Percentiles rank a stretch among this genome's conserved stretches.
These are phyloP conservation scores for Corchorus capsularis DNA, from an alignment of 345 rosid species.

Conservation along the genomic window DNA sequence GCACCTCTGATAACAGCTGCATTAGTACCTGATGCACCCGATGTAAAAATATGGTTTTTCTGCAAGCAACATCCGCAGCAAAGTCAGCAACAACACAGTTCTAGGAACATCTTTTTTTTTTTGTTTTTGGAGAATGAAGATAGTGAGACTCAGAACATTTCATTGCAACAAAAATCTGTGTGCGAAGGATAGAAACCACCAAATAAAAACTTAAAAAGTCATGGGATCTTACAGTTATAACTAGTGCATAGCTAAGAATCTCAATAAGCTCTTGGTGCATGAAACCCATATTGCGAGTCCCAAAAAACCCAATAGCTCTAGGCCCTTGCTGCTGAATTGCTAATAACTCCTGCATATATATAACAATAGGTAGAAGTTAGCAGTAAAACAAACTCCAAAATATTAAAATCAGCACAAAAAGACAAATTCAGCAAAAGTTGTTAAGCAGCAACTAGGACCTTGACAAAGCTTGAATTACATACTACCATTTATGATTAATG, in stretches of 20 bases:
- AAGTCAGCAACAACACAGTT: conserved; percentile 24
- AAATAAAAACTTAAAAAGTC: conserved; percentile 14
- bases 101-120: too few relatives aligned
- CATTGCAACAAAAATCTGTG: background rate
- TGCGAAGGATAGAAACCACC: background rate
- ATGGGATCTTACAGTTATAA: conserved; percentile 77
- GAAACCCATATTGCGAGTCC: conserved; percentile 97
- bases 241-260: conserved; percentile 99
- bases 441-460: background rate
- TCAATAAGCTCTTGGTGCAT: conserved; percentile 99
- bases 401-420: background rate
- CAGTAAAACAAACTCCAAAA: background rate
- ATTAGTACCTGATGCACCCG: conserved; percentile 98
- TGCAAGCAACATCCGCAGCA: conserved; percentile 39
- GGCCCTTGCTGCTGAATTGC: conserved; percentile 99
- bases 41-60: conserved; percentile 97
- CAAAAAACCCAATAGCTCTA: conserved; percentile 93
- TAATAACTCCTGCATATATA: conserved; percentile 75
- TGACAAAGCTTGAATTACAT: background rate
- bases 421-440: conserved; percentile 9
- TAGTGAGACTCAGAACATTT: background rate
- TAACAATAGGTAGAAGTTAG: conserved; percentile 4
- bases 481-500: conserved; percentile 6
- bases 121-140: background rate
- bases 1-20: conserved; percentile 99